Evolutionary conservation across 164 flowering plant species (phyloP).

Genomic region (Vitis labrusca): DNA sequence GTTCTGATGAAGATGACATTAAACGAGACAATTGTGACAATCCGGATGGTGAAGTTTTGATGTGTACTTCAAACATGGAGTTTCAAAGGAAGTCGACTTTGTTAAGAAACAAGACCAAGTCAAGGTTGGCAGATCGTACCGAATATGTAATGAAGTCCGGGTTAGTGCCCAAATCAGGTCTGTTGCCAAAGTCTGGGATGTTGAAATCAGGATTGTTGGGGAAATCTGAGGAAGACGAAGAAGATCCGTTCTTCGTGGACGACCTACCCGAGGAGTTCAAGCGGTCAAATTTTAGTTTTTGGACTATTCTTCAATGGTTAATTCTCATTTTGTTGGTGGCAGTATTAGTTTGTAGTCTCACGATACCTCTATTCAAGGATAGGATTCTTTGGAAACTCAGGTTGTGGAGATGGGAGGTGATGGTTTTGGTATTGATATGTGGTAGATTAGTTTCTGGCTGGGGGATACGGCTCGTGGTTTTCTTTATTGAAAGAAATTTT

Average conservation of each 20-base stretch:
- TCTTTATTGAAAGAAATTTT: constrained; percentile 57
- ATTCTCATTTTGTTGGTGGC: constrained; percentile 43
- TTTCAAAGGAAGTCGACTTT: constrained; percentile 17
- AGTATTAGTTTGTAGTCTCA: constrained; percentile 32
- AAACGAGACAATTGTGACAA: background rate
- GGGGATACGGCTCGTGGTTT: constrained; percentile 50
- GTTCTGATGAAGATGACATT: background rate
- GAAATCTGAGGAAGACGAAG: constrained; percentile 42
- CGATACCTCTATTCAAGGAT: constrained; percentile 25
- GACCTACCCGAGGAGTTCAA: constrained; percentile 50
- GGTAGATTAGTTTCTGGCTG: constrained; percentile 70
- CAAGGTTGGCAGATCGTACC: constrained; percentile 40
- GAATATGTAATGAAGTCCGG: no score
- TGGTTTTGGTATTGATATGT: constrained; percentile 56
- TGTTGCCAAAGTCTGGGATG: constrained; percentile 18
- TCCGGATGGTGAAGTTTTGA: constrained; percentile 19
- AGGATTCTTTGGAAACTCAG: constrained; percentile 30
- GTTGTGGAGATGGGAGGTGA: constrained; percentile 67
- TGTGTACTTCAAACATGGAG: constrained; percentile 33
- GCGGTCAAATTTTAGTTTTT: constrained; percentile 13
- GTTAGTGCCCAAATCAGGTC: background rate
- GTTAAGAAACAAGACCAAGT: constrained; percentile 26
- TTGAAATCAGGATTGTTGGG: constrained; percentile 9
- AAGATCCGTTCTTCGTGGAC: constrained; percentile 45
- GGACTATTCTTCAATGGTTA: constrained; percentile 38